Conservation (phyloP, 2,329 filamentous ascomycete genomes). For the Exophiala calicioides region DNA sequence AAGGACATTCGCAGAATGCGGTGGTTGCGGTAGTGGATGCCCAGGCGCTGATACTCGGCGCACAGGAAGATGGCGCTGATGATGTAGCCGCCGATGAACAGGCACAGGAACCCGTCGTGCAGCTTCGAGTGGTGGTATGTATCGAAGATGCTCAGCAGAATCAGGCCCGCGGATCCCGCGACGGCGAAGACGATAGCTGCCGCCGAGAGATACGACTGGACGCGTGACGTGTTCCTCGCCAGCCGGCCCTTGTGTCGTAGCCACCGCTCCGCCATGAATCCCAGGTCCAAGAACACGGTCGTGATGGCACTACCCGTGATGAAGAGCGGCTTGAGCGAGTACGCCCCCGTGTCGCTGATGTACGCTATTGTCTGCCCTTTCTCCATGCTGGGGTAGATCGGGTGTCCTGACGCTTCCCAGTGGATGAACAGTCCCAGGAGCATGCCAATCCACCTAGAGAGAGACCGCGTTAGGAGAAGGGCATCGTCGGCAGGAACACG, state of each 20-base stretch:
- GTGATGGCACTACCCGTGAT: conserved; percentile 63
- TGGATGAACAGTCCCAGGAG: conserved; percentile 61
- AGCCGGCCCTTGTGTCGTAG: conserved; percentile 79
- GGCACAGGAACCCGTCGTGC: conserved; percentile 73
- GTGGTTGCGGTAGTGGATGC: conserved; percentile 71
- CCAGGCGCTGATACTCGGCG: conserved; percentile 81
- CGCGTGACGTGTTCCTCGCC: conserved; percentile 65
- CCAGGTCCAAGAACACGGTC: conserved; percentile 76
- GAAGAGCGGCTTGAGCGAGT: conserved; percentile 62
- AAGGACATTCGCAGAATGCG: conserved; percentile 75
- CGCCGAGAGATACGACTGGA: conserved; percentile 36
- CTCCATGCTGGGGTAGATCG: conserved; percentile 55
- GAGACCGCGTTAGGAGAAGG: neutral
- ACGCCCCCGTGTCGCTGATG: conserved; percentile 60
- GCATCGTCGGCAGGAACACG: neutral
- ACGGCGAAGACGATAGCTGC: conserved; percentile 57
- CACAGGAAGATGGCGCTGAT: conserved; percentile 85
- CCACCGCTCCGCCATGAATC: conserved; percentile 80
- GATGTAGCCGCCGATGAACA: conserved; percentile 87
- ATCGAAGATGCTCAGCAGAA: conserved; percentile 83
- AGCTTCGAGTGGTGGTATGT: conserved; percentile 65
- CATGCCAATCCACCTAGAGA: conserved; percentile 55
- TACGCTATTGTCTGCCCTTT: conserved; percentile 57
- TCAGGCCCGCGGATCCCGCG: conserved; percentile 75
- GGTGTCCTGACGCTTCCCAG: conserved; percentile 57